phyloP scores from a whole-genome alignment of 2,329 filamentous ascomycete genomes.

The Dactylellina cionopaga region DNA sequence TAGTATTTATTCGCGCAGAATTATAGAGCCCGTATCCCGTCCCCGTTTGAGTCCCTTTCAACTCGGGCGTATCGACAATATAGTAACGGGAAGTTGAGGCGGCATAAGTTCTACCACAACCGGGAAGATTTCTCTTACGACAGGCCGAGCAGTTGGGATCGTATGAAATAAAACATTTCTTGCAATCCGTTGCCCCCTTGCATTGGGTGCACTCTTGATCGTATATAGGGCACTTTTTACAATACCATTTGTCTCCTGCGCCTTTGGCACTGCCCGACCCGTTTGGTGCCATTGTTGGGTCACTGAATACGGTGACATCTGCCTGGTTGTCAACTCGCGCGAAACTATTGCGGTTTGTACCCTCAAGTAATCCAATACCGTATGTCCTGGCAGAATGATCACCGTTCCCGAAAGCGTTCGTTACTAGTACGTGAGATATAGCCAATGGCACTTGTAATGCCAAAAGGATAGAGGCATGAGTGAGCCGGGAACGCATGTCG shows the following conservation, averaged over 20 bases:
- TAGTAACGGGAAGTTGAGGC: neutral
- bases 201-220: slow-evolving; percentile 4
- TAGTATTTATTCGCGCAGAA: slow-evolving; percentile 5
- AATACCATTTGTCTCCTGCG: slow-evolving; percentile 22
- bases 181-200: neutral
- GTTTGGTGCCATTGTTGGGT: slow-evolving; percentile 29
- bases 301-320: slow-evolving; percentile 30
- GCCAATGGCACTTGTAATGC: slow-evolving; percentile 2
- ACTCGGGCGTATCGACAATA: neutral
- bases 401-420: slow-evolving; percentile 17
- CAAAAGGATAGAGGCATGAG: no score
- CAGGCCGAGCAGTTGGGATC: slow-evolving; percentile 19
- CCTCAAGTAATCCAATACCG: slow-evolving; percentile 23
- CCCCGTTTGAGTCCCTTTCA: neutral
- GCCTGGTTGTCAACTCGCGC: neutral
- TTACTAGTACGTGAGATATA: slow-evolving; percentile 15
- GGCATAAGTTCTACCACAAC: slow-evolving; percentile 14
- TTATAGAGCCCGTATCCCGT: neutral
- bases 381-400: slow-evolving; percentile 4
- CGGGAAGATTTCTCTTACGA: neutral
- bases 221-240: slow-evolving; percentile 20
- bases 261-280: neutral
- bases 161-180: neutral
- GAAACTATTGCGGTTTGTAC: neutral
- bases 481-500: no score